Evolutionary conservation across 1,284 basidiomycete species (phyloP), one percentile per base, ranked within the genome.

Genomic region (Laetiporus sulphureus): DNA sequence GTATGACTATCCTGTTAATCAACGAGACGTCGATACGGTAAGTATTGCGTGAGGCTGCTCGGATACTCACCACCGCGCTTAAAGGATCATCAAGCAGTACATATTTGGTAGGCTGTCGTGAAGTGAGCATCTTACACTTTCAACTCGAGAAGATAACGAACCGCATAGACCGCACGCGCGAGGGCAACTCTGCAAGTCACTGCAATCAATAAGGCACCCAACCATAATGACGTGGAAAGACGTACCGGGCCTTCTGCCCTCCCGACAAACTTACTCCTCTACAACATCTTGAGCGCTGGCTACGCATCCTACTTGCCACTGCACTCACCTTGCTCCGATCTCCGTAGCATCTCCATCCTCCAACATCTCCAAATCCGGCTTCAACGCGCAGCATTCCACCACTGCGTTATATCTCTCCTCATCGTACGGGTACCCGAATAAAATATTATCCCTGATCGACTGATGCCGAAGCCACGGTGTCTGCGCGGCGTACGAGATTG

Each of bases 401-500:
- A 84, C 83, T 0, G 64, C 67, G n/a, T 75, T 58, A 55, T 87
- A 89, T 25, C 82, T 64, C 42, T 70, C 70, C 52, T 82, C 73
- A 42, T 88, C 81, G 42, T 71, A 75, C 2, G 77, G 76, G 43
- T 69, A 72, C 3, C 79, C 83, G 55, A 87, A 89, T 21, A 86
- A 56, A 46, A 88, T 81, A 55, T 88, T 87, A 25, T 85, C 80
- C 55, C 68, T 72, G 61, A 82, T 81, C 3, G 75, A 73, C 50
- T 77, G 73, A 52, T 81, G 76, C n/a, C 58, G 65, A 32, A 96
- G 68, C 91, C 90, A 96, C 0, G 92, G 83, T 1, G 80, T 75
- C 62, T 96, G 93, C 1, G 89, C 79, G 32, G 76, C 75, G 50
- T 93, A 95, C 1, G 91, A 89, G 23, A 93, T 79, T 7, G 80